Conservation (phyloP, 2,329 filamentous ascomycete species). For the Aspergillus sp. region DNA sequence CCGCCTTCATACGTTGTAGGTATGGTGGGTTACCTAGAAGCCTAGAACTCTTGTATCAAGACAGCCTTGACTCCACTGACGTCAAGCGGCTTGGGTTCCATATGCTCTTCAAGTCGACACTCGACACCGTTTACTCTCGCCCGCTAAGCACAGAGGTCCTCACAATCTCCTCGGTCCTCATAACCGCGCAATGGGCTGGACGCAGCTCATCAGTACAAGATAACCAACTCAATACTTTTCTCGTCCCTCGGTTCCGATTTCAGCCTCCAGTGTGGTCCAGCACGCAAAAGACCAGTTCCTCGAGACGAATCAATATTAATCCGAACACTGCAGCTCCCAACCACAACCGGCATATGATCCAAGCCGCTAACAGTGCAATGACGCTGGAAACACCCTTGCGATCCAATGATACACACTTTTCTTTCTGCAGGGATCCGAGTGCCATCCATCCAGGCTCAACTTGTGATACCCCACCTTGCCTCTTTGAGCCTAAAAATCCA, state of each 20-base stretch:
- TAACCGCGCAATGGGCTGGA: too few species aligned
- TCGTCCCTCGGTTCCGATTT: too few species aligned
- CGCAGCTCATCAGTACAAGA: too few species aligned
- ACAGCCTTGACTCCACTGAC: background rate
- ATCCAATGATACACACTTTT: conserved; percentile 3
- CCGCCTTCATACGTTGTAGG: background rate
- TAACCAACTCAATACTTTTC: too few species aligned
- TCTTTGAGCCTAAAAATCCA: background rate
- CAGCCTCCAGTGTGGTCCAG: too few species aligned
- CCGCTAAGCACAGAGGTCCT: too few species aligned
- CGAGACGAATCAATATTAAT: background rate
- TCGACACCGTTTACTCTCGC: background rate
- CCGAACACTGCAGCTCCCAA: background rate
- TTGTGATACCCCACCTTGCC: conserved; percentile 12
- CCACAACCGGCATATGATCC: background rate
- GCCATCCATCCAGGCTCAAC: conserved; percentile 13
- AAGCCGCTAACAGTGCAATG: conserved; percentile 14
- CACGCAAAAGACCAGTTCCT: background rate
- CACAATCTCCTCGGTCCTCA: too few species aligned
- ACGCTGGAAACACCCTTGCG: conserved; percentile 11
- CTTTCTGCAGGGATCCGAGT: conserved; percentile 13
- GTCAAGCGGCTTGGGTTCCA: too few species aligned
- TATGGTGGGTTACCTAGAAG: background rate
- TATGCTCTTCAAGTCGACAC: background rate
- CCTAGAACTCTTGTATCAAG: background rate